Conservation (phyloP, 2,329 filamentous ascomycete genomes). For the Penicillium griseofulvum region DNA sequence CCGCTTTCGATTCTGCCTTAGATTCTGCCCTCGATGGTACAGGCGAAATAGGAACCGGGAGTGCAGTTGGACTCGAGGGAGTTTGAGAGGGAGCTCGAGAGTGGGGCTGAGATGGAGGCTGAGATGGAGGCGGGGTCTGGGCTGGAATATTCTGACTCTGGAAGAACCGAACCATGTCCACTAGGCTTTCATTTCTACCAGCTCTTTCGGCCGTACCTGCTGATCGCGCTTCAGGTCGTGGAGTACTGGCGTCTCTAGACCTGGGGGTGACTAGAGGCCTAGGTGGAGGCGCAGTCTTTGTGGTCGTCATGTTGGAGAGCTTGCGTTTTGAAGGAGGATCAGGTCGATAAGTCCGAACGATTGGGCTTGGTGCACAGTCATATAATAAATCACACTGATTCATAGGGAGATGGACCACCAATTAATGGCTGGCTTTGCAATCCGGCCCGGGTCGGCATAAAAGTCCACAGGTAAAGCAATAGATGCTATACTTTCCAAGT, state of each 20-base stretch:
- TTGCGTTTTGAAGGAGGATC: constrained; percentile 27
- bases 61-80: constrained; percentile 20
- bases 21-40: constrained; percentile 1
- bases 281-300: constrained; percentile 9
- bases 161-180: constrained; percentile 39
- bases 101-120: constrained; percentile 11
- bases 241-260: constrained; percentile 6
- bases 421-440: constrained; percentile 20
- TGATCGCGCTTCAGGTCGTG: constrained; percentile 28
- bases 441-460: constrained; percentile 12
- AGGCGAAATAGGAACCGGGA: constrained; percentile 23
- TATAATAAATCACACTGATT: constrained; percentile 27
- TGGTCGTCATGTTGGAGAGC: constrained; percentile 25
- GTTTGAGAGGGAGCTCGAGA: constrained; percentile 3
- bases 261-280: constrained; percentile 13
- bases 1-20: not conserved
- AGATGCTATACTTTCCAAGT: constrained; percentile 1
- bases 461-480: not conserved
- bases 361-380: constrained; percentile 34
- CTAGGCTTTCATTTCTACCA: constrained; percentile 32
- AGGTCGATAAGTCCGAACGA: constrained; percentile 35
- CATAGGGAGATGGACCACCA: constrained; percentile 27
- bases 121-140: constrained; percentile 3
- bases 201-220: constrained; percentile 32
- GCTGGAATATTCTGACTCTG: constrained; percentile 29